Evolutionary conservation across 768 basidiomycete genomes (phyloP), one percentile per base, ranked within the genome.

Genomic region (Pleurotus tuber-regium): DNA sequence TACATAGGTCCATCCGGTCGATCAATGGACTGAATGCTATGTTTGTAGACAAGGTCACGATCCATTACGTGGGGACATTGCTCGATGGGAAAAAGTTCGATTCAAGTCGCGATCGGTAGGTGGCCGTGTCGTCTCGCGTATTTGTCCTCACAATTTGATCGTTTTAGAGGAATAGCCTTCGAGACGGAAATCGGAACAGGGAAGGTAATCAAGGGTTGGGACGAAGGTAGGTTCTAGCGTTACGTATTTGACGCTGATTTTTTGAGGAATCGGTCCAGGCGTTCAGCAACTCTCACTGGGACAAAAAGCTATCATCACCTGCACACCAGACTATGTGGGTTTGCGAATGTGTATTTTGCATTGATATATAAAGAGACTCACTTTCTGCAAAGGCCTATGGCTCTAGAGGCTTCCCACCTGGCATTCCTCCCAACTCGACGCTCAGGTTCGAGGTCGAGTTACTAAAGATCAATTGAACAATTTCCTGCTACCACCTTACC

Each of bases 161-260:
- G 43, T 52, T 24, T 9, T 65, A 89, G 90, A 31, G 71, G 73
- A 0, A 2, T 3, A 0, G 79, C 89, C 1, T 92, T 93, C 65
- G 59, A 67, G 55, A 89, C 87, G 2, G 62, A 79, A 63, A 92
- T 92, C 56, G 89, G 92, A 39, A 72, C 82, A 16, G 87, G 89
- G 6, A 83, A 85, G 62, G 92, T 95, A 41, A 93, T 95, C 70
- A 86, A 76, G 62, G 89, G 92, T 25, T 94, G 91, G 92, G 92
- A 93, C 61, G 89, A 92, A 66, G 92, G 92, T 86, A 57, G 59
- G 77, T 68, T 29, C 23, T 6, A 46, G 24, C 2, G 16, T 47
- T 31, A 40, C n/a, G 21, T 7, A 24, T 7, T 12, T 40, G 16
- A 51, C 55, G 50, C 44, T 57, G 36, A 53, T n/a, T 19, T 44